Evolutionary conservation across 176 grass and related monocot species (phyloP), one percentile per base, ranked within the genome.

Genomic region (Oryza nivara): DNA sequence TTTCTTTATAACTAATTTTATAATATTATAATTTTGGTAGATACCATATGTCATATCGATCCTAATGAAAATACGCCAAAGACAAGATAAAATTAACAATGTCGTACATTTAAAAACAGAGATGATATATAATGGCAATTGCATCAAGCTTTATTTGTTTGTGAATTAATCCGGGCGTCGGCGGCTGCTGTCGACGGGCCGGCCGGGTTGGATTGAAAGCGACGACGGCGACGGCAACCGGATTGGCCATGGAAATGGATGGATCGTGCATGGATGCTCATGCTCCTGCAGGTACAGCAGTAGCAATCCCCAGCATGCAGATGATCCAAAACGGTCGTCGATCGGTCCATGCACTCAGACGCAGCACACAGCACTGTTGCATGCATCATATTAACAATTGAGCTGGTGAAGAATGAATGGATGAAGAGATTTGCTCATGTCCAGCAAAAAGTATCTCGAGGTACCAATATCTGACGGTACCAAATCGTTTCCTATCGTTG

Each of bases 161-260:
- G 49, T 16, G 15, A 8, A 7, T 56, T 19, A 56, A 56, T 66
- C 45, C 30, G 26, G 72, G 43, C 14, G 60, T 83, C 81, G 43
- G 11, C 41, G 68, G 70, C 36, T 19, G 43, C 44, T 80, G 65
- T 68, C 70, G 71, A 32, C 26, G 54, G 25, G 43, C 43, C 43
- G 25, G 43, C 43, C 43, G 9, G 45, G 74, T 76, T 65, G 61
- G 61, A 68, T 28, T 26, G 72, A 84, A 75, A 76, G 66, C 45
- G 61, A 44, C 8, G 43, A 75, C 26, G 64, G 12, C 35, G 54
- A 23, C 52, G 15, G 23, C 68, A 15, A 74, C 48, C 60, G 7
- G 71, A 25, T 17, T 75, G 56, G 15, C 52, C 49, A 82, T 20
- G 23, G 19, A 22, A 22, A 63, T 23, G 20, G 58, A 44, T 44